Evolutionary conservation across 2,329 filamentous ascomycete species (phyloP).

Genomic region (Cercospora nicotianae): DNA sequence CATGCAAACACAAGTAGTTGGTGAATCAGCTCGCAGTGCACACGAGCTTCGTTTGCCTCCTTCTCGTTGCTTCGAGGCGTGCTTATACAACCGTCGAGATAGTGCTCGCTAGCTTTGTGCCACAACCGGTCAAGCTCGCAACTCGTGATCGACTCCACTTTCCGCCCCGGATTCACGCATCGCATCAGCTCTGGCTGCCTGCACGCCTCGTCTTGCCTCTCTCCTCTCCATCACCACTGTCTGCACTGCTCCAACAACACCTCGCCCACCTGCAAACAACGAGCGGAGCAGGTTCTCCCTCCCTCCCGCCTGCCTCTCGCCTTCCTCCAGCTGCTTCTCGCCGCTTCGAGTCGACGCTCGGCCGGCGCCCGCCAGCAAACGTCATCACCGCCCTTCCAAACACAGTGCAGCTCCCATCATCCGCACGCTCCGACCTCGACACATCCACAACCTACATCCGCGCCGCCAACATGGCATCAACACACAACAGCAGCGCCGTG

Average conservation of each 20-base stretch:
- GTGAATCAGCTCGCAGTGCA: not conserved
- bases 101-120: not conserved
- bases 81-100: not conserved
- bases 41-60: not conserved
- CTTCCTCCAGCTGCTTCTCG: not conserved
- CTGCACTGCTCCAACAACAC: not conserved
- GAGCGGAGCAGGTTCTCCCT: slow-evolving; percentile 13
- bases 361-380: slow-evolving; percentile 9
- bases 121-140: slow-evolving; percentile 5
- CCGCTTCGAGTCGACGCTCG: not conserved
- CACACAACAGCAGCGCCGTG: slow-evolving; percentile 43
- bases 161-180: slow-evolving; percentile 5
- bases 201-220: not conserved
- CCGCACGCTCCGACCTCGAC: slow-evolving; percentile 6
- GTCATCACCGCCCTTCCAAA: slow-evolving; percentile 11
- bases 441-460: not conserved
- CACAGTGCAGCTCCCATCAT: slow-evolving; percentile 3
- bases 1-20: not conserved
- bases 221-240: not conserved
- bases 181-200: slow-evolving; percentile 13
- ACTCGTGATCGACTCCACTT: slow-evolving; percentile 4
- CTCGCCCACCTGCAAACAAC: not conserved
- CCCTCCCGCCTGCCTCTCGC: not conserved
- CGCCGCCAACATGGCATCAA: slow-evolving; percentile 41
- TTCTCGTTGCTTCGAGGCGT: slow-evolving; percentile 7